Percentiles rank a stretch among this genome's conserved stretches.
phyloP scores from a whole-genome alignment of 352 stramenopile genomes.

The Globisporangium echinulatum region DNA sequence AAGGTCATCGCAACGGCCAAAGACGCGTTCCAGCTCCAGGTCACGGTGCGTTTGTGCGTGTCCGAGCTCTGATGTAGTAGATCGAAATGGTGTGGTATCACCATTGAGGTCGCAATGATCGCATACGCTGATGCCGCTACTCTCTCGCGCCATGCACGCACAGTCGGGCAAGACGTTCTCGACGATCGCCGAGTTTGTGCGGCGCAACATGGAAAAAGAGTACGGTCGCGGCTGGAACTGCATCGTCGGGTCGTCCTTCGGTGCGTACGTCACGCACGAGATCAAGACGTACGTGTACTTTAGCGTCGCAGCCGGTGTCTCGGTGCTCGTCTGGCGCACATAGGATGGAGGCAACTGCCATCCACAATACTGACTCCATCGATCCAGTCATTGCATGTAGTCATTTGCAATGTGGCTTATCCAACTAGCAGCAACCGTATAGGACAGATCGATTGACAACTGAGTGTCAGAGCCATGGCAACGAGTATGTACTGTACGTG shows the following conservation, averaged over 20 bases:
- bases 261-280: slow-evolving; percentile 92
- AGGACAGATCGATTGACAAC: slow-evolving; percentile 3
- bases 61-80: too few relatives aligned
- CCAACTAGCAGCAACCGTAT: not conserved
- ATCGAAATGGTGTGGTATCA: too few relatives aligned
- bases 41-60: slow-evolving; percentile 35
- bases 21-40: slow-evolving; percentile 89
- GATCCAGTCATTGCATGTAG: too few relatives aligned
- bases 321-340: slow-evolving; percentile 89
- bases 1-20: slow-evolving; percentile 85
- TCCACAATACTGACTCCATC: too few relatives aligned
- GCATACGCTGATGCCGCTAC: too few relatives aligned
- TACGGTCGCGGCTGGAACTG: slow-evolving; percentile 92
- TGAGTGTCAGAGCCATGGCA: too few relatives aligned
- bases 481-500: too few relatives aligned
- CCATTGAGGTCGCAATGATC: too few relatives aligned
- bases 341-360: slow-evolving; percentile 12
- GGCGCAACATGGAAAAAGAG: slow-evolving; percentile 90
- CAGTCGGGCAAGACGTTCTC: slow-evolving; percentile 90
- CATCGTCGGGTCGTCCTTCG: slow-evolving; percentile 89
- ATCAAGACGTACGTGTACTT: slow-evolving; percentile 97
- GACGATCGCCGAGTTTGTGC: slow-evolving; percentile 88
- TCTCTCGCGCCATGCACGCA: not conserved
- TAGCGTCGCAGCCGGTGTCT: slow-evolving; percentile 87
- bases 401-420: too few relatives aligned